These are phyloP conservation scores for Lachancea sp. DNA, from an alignment of 805 yeast genomes.

Conservation along the genomic window DNA sequence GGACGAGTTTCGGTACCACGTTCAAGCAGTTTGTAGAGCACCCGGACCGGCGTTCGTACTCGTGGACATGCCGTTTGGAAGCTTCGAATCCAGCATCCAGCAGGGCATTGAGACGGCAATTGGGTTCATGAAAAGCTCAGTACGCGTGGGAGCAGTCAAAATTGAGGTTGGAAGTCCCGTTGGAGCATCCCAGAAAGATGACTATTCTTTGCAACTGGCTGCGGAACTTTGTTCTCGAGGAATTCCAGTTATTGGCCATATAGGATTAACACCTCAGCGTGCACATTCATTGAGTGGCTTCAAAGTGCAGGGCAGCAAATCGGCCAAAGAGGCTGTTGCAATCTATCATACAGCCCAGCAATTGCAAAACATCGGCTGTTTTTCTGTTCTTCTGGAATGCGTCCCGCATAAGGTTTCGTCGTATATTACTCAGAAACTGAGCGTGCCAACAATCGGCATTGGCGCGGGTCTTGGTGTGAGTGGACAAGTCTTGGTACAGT, in stretches of 20 bases:
- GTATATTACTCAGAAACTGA: constrained; percentile 51
- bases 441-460: constrained; percentile 85
- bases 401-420: constrained; percentile 69
- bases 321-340: constrained; percentile 45
- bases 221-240: constrained; percentile 57
- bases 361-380: constrained; percentile 71
- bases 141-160: constrained; percentile 39
- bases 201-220: constrained; percentile 48
- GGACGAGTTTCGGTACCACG: constrained; percentile 74
- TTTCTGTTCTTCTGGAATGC: constrained; percentile 73
- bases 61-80: constrained; percentile 87
- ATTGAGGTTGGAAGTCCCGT: constrained; percentile 62
- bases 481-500: constrained; percentile 87
- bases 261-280: constrained; percentile 89
- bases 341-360: constrained; percentile 62
- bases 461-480: constrained; percentile 85
- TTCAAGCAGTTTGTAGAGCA: constrained; percentile 71
- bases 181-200: constrained; percentile 23
- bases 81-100: constrained; percentile 58
- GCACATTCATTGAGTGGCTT: constrained; percentile 77
- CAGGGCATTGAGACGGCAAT: constrained; percentile 73
- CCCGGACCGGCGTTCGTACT: constrained; percentile 57
- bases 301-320: constrained; percentile 70
- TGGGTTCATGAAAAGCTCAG: constrained; percentile 25
- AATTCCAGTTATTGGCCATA: constrained; percentile 85